Base-by-base conservation (phyloP, 805 yeast genomes). In the Kuraishia borneana region DNA sequence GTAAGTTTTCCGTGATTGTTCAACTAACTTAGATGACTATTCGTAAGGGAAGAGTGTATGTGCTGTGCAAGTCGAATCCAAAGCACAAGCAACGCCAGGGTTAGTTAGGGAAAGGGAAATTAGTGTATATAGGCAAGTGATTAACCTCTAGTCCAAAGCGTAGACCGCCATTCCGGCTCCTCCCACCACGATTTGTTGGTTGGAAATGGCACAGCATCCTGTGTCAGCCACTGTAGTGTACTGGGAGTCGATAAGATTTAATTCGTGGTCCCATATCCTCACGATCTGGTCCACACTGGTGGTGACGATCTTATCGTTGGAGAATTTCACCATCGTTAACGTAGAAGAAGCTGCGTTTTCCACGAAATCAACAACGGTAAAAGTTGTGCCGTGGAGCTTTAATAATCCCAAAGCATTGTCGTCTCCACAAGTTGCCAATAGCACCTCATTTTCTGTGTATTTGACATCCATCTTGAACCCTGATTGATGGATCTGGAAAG, bases 41-140 rank as follows among this genome's bases (percentile, higher is more conserved):
- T 60, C 80, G 97, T 59, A 92, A 88, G 61, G 98, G 98, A 28
- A 70, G 92, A 49, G 89, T 88, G 9, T 85, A 84, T 44, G 95
- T 92, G 26, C 79, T 83, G 53, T 89, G 98, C 68, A 92, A 88
- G 56, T 68, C 92, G 32, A 84, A 88, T 54, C 85, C 87, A 42
- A 85, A 84, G 54, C 97, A 88, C 60, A 88, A 88, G 60, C 96
- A 88, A 60, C 83, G 95, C 58, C 95, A 84, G 58, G 84, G 84
- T 46, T 78, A 54, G n/a, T n/a, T n/a, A 52, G 16, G 9, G 20
- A 14, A 22, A 4, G n/a, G 2, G 12, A 4, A n/a, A 17, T 18
- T 14, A 21, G n/a, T 28, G 28, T 34, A 27, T 29, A 22, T 28
- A 27, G 19, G 20, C 7, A 22, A 17, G 17, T 17, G 8, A 25